Conservation (phyloP, 2,329 filamentous ascomycete genomes). For the Huntiella moniliformis region DNA sequence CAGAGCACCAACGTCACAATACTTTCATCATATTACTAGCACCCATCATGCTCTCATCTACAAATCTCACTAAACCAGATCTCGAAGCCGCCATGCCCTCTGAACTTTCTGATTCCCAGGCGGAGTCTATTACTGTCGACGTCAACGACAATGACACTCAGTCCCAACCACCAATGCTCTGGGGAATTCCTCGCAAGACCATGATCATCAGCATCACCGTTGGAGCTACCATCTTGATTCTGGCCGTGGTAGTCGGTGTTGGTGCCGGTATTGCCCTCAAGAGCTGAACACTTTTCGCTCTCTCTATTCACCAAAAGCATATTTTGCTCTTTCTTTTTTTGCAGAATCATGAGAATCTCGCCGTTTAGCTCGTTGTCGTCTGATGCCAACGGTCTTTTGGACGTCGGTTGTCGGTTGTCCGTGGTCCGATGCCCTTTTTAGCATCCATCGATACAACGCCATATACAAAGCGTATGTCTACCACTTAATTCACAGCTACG, state of each 20-base stretch:
- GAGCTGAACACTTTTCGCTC: slow-evolving; percentile 3
- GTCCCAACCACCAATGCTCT: slow-evolving; percentile 12
- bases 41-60: background rate
- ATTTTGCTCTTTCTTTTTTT: too few species aligned
- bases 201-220: slow-evolving; percentile 14
- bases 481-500: too few species aligned
- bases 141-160: background rate
- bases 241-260: slow-evolving; percentile 14
- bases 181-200: slow-evolving; percentile 14
- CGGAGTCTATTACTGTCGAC: background rate
- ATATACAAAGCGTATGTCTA: too few species aligned
- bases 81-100: slow-evolving; percentile 2
- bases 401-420: too few species aligned
- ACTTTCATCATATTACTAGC: background rate
- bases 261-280: slow-evolving; percentile 14
- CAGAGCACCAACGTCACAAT: too few species aligned
- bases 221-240: slow-evolving; percentile 12
- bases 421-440: too few species aligned
- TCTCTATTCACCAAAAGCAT: background rate
- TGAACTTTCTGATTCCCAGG: background rate
- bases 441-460: too few species aligned
- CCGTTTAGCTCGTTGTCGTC: too few species aligned
- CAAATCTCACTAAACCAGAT: slow-evolving; percentile 4
- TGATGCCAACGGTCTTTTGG: too few species aligned
- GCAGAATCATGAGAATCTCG: too few species aligned